Percentiles rank a stretch among this genome's conserved stretches.
phyloP scores from a whole-genome alignment of 805 yeast species.

The Cyberlindnera americana region DNA sequence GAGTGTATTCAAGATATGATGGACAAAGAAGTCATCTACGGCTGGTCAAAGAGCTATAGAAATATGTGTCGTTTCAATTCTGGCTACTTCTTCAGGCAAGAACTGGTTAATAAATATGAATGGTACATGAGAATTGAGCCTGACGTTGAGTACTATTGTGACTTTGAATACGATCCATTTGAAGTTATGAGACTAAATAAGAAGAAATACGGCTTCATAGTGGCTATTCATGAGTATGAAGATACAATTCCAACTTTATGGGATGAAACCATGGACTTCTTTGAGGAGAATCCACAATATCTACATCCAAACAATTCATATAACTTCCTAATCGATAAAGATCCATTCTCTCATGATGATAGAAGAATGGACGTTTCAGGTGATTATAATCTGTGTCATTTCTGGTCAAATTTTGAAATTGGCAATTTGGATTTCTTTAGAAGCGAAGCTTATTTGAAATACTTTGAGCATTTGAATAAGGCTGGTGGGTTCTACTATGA shows the following conservation, averaged over 20 bases:
- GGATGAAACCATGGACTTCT: constrained; percentile 64
- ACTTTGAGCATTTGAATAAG: constrained; percentile 59
- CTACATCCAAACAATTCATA: constrained; percentile 63
- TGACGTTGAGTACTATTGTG: constrained; percentile 83
- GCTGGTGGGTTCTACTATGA: constrained; percentile 81
- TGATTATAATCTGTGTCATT: constrained; percentile 78
- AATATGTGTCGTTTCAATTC: constrained; percentile 96
- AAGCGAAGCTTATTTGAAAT: constrained; percentile 55
- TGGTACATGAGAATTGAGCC: constrained; percentile 98
- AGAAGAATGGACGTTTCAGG: constrained; percentile 33
- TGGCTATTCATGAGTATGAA: constrained; percentile 75
- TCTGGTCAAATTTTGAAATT: constrained; percentile 85
- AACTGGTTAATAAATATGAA: constrained; percentile 65
- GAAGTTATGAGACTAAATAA: constrained; percentile 68
- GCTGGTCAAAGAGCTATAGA: constrained; percentile 64
- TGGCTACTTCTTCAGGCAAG: constrained; percentile 84
- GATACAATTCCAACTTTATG: constrained; percentile 86
- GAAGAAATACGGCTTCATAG: constrained; percentile 85
- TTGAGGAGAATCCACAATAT: constrained; percentile 53
- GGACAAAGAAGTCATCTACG: constrained; percentile 55
- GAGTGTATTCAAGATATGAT: constrained; percentile 42
- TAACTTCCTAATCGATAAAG: constrained; percentile 52
- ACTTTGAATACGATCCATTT: constrained; percentile 85
- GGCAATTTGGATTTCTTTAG: constrained; percentile 70
- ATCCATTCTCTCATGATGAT: constrained; percentile 33